Percentiles rank a stretch among this genome's conserved stretches.
Conservation (phyloP, 1,284 basidiomycete species). For the Cutaneotrichosporon cutaneum region DNA sequence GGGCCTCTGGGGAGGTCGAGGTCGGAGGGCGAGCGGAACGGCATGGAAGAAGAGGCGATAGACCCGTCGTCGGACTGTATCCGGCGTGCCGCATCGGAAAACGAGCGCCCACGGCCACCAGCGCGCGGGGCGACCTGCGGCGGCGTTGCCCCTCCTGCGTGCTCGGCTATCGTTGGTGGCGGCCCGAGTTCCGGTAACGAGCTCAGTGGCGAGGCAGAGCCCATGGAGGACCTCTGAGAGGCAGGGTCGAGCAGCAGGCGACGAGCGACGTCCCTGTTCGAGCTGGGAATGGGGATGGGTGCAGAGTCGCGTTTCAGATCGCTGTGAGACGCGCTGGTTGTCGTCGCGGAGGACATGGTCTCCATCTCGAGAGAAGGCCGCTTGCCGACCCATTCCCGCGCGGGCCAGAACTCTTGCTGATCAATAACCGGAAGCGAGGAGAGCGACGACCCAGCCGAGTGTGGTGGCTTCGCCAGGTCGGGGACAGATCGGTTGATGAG, state of each 20-base stretch:
- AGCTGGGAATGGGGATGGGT: not conserved
- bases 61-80: slow-evolving; percentile 11
- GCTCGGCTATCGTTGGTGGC: slow-evolving; percentile 8
- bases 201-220: slow-evolving; percentile 9
- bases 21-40: slow-evolving; percentile 6
- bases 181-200: slow-evolving; percentile 15
- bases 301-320: not conserved
- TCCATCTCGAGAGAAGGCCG: slow-evolving; percentile 35
- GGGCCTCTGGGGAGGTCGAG: not conserved
- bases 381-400: slow-evolving; percentile 18
- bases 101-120: slow-evolving; percentile 17
- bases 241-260: slow-evolving; percentile 1
- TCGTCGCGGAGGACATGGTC: slow-evolving; percentile 29
- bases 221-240: slow-evolving; percentile 9
- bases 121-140: slow-evolving; percentile 13
- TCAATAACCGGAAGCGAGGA: slow-evolving; percentile 22
- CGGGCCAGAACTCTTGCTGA: slow-evolving; percentile 18
- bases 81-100: slow-evolving; percentile 19
- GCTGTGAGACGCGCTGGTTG: not conserved
- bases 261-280: not conserved
- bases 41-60: slow-evolving; percentile 10
- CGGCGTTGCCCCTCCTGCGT: not conserved
- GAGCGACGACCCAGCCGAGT: slow-evolving; percentile 7
- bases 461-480: not conserved
- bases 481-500: slow-evolving; percentile 8